Evolutionary conservation across 805 yeast genomes (phyloP), one percentile per base, ranked within the genome.

Genomic region (Cyberlindnera euphorbiiphila): DNA sequence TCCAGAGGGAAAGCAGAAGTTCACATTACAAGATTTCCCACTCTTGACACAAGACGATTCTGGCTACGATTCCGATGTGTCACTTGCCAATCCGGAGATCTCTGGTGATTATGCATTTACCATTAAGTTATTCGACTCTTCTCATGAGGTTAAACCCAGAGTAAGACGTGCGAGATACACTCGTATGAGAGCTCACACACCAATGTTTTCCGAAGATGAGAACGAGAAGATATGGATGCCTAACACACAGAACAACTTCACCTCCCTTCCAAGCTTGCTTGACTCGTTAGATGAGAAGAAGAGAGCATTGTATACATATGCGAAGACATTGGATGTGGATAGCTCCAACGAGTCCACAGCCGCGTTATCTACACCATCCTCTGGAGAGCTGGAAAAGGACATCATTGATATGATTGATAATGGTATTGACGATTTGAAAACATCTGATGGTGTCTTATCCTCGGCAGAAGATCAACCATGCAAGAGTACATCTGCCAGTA

Each of bases 81-180:
- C 81, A 0, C 47, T 72, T 17, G 78, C 81, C 1, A 68, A 71
- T 42, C 79, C 81, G 0, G 67, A 67, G 34, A 54, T 72, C 6
- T 64, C 73, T 15, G 76, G 72, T 4, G 66, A 69, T 32, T 64
- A 62, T 49, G 78, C 71, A 0, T 77, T 77, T 46, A 60, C 61
- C 6, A 61, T 76, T 20, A 74, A 69, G 45, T 25, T 64, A 15
- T 61, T 60, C 47, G 68, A 64, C 36, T 43, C 54, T 2, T 46
- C 53, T 14, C 49, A 39, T 24, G 53, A 49, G 25, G 22, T 57
- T 11, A 54, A 43, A 23, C 22, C 21, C 10, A 25, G 32, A 14
- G 18, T 36, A 12, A 54, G 39, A 49, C 49, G 38, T 42, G 39
- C 29, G 16, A 39, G 36, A 18, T 19, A 27, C 11, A 9, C 25